Percentiles rank a stretch among this genome's conserved stretches.
Evolutionary conservation across 1,284 basidiomycete species (phyloP).

Genomic region (Neonothopanus nambi): DNA sequence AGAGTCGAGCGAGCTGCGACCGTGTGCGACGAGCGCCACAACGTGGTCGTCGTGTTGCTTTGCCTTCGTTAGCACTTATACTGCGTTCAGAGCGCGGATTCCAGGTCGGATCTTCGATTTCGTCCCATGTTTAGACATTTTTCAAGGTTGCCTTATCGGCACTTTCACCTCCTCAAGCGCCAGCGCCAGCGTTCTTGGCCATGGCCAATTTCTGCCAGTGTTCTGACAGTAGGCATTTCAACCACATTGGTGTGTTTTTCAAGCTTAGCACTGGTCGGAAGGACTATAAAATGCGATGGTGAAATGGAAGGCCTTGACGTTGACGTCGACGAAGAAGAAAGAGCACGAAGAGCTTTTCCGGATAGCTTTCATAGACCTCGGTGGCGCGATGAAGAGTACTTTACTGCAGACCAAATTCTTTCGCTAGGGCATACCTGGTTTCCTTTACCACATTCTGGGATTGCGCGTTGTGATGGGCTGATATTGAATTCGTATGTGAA

Average conservation of each 20-base stretch:
- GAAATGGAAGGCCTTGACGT: neutral
- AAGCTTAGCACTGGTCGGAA: slow-evolving; percentile 13
- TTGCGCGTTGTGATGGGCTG: slow-evolving; percentile 14
- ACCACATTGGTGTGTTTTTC: slow-evolving; percentile 9
- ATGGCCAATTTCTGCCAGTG: neutral
- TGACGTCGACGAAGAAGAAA: slow-evolving; percentile 6
- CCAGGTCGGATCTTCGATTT: neutral
- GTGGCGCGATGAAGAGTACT: slow-evolving; percentile 9
- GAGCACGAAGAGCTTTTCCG: slow-evolving; percentile 1
- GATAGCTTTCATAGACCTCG: slow-evolving; percentile 9
- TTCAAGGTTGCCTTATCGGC: neutral
- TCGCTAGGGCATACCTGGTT: slow-evolving; percentile 12
- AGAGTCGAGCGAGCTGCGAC: too few species aligned
- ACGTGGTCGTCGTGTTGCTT: too few species aligned
- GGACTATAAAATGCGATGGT: slow-evolving; percentile 9
- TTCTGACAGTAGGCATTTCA: slow-evolving; percentile 12
- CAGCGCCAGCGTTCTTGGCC: neutral
- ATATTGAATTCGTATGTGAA: slow-evolving; percentile 13
- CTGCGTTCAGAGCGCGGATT: too few species aligned
- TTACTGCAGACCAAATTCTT: slow-evolving; percentile 12
- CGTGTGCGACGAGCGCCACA: too few species aligned
- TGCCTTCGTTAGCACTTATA: too few species aligned
- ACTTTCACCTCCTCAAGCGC: neutral
- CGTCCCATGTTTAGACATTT: slow-evolving; percentile 4
- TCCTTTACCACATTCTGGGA: slow-evolving; percentile 4